Conservation (phyloP, 305 asterid species). For the Ajuga reptans region DNA sequence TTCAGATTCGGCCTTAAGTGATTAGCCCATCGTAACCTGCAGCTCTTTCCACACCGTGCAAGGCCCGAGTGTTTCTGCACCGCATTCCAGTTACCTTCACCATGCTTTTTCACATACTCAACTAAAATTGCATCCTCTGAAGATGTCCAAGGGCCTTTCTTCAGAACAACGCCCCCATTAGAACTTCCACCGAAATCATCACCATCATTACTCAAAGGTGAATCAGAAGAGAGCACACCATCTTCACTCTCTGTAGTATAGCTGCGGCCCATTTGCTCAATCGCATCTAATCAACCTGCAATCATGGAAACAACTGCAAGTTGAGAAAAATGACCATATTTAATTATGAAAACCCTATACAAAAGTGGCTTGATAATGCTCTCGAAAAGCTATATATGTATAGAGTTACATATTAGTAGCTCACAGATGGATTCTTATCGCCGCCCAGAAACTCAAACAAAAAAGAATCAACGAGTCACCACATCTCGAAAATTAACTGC, state of each 20-base stretch:
- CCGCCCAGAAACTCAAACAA: slow-evolving; percentile 3
- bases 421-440: slow-evolving; percentile 15
- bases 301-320: slow-evolving; percentile 21
- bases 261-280: slow-evolving; percentile 36
- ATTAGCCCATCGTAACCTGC: slow-evolving; percentile 65
- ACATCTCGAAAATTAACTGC: slow-evolving; percentile 17
- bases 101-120: slow-evolving; percentile 54
- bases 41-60: slow-evolving; percentile 61
- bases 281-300: slow-evolving; percentile 23
- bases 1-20: slow-evolving; percentile 61
- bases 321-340: background rate
- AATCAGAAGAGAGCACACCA: slow-evolving; percentile 40
- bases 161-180: slow-evolving; percentile 33
- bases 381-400: background rate
- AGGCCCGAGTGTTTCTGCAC: slow-evolving; percentile 55
- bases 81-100: slow-evolving; percentile 69
- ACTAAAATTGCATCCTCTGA: slow-evolving; percentile 51
- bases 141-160: slow-evolving; percentile 72
- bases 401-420: background rate
- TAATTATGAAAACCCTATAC: slow-evolving; percentile 1
- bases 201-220: slow-evolving; percentile 40
- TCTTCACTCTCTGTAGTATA: slow-evolving; percentile 36
- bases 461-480: slow-evolving; percentile 8
- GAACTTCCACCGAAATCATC: slow-evolving; percentile 32
- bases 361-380: slow-evolving; percentile 11